Evolutionary conservation across 257 asterid genomes (phyloP).

Genomic region (Nicotiana undulata): DNA sequence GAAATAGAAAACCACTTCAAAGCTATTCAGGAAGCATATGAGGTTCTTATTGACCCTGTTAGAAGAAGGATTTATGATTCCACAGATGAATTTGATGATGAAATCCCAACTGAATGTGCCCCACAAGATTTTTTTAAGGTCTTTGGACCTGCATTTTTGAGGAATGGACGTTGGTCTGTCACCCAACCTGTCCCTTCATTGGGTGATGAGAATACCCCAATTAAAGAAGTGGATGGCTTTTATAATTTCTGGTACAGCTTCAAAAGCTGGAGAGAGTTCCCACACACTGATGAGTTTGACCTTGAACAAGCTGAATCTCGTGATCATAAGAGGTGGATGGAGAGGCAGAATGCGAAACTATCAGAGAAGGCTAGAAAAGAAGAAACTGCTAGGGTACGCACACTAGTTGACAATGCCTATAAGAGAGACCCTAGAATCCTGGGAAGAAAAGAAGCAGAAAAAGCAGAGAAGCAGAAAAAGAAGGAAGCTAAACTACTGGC

Average conservation of each 20-base stretch:
- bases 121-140: conserved; percentile 93
- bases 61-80: conserved; percentile 94
- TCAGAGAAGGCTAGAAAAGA: conserved; percentile 95
- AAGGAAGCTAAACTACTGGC: conserved; percentile 83
- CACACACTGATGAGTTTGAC: conserved; percentile 94
- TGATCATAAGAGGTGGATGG: conserved; percentile 98
- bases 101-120: conserved; percentile 70
- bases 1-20: conserved; percentile 88
- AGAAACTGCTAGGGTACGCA: conserved; percentile 64
- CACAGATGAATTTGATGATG: conserved; percentile 97
- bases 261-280: conserved; percentile 97
- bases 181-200: conserved; percentile 56
- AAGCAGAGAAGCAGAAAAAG: conserved; percentile 83
- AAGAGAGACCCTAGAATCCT: conserved; percentile 79
- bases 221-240: conserved; percentile 69
- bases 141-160: conserved; percentile 89
- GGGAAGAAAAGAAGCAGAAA: conserved; percentile 71
- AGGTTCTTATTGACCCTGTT: conserved; percentile 77
- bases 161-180: conserved; percentile 98
- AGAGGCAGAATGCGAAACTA: conserved; percentile 87
- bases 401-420: conserved; percentile 90
- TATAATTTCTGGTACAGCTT: conserved; percentile 86
- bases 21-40: conserved; percentile 91
- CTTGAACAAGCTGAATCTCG: conserved; percentile 93
- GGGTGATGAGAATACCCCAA: conserved; percentile 65